Conservation (phyloP, 148 eudicot species). For the Mesembryanthemum crystallinum region DNA sequence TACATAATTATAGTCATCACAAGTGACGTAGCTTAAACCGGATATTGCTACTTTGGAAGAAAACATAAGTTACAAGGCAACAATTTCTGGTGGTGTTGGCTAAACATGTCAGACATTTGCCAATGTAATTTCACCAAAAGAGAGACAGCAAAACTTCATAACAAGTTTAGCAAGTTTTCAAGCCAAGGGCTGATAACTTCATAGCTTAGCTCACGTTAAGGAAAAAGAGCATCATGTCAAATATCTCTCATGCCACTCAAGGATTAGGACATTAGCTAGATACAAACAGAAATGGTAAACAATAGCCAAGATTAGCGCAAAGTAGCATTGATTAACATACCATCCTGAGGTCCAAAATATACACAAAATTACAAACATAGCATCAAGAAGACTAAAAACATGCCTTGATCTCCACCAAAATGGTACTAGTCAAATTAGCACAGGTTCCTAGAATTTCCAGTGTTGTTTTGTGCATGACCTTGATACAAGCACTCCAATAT, state of each 20-base stretch:
- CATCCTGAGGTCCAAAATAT: background rate
- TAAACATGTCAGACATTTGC: background rate
- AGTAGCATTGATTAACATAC: slow-evolving; percentile 1
- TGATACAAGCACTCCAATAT: background rate
- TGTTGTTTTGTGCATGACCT: background rate
- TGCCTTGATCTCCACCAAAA: background rate
- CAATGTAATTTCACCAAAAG: background rate
- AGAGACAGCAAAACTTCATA: background rate
- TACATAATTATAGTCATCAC: background rate
- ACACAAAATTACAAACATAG: background rate
- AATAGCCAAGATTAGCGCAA: background rate
- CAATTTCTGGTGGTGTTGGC: background rate
- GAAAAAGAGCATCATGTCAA: background rate
- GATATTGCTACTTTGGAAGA: background rate
- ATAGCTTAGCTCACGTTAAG: background rate
- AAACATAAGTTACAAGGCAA: slow-evolving; percentile 4
- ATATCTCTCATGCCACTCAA: background rate
- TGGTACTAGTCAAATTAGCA: background rate
- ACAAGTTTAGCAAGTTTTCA: too few relatives aligned
- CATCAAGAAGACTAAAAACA: background rate
- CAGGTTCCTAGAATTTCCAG: background rate
- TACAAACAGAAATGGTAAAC: too few relatives aligned
- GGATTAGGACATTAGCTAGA: background rate
- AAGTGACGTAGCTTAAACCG: background rate
- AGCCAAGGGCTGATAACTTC: background rate